Conservation (phyloP, 805 yeast species). For the Wickerhamomyces subpelliculosus region DNA sequence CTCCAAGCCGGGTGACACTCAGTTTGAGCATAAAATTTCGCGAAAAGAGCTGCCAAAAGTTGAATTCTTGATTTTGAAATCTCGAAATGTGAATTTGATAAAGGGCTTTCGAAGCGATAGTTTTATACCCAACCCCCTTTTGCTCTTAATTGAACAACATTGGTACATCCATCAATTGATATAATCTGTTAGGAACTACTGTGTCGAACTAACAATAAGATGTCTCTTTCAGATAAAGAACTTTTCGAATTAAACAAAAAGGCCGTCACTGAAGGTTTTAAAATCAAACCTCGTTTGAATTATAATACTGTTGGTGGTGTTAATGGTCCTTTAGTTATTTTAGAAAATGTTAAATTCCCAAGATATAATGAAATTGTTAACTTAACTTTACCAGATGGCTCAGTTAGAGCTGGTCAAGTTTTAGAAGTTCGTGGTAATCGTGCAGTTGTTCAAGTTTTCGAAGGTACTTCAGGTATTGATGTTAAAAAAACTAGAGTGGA, state of each 20-base stretch:
- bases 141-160: no score
- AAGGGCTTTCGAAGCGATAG: no score
- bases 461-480: conserved; percentile 98
- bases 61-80: no score
- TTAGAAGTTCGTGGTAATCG: conserved; percentile 95
- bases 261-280: conserved; percentile 89
- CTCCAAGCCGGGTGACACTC: no score
- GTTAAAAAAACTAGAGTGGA: conserved; percentile 96
- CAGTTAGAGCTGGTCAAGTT: conserved; percentile 94
- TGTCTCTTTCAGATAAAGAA: conserved; percentile 30
- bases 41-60: no score
- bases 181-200: no score
- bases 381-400: conserved; percentile 93
- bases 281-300: conserved; percentile 82
- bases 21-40: no score
- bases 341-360: conserved; percentile 81
- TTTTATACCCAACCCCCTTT: no score
- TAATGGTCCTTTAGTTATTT: conserved; percentile 94
- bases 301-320: conserved; percentile 98
- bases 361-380: conserved; percentile 95
- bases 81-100: no score
- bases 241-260: conserved; percentile 72
- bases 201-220: no score
- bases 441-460: conserved; percentile 98
- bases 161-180: neutral